phyloP scores from a whole-genome alignment of 306 rosid species.

The Prosopis cineraria region DNA sequence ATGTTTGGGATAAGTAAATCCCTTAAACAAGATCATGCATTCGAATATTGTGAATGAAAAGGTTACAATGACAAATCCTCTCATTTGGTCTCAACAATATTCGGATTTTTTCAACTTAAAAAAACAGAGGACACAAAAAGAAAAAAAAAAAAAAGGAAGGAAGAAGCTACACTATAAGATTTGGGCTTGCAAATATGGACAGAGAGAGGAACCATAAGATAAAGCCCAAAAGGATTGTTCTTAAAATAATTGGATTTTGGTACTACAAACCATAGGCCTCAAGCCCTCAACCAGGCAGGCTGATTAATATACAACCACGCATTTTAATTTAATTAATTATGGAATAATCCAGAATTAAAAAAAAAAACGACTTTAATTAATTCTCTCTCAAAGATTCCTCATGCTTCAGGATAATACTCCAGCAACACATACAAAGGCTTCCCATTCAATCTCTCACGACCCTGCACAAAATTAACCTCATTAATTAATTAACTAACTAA shows the following conservation, averaged over 20 bases:
- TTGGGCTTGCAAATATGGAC: no score
- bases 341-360: background rate
- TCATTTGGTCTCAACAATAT: no score
- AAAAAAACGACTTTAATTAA: background rate
- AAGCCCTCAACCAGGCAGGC: background rate
- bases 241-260: background rate
- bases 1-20: no score
- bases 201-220: background rate
- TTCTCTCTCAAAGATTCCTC: background rate
- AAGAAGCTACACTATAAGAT: background rate
- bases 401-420: constrained; percentile 36
- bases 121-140: no score
- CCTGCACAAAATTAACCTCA: constrained; percentile 42
- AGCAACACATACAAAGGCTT: constrained; percentile 63
- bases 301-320: background rate
- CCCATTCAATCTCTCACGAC: constrained; percentile 55
- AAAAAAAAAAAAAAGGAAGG: accelerated
- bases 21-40: no score
- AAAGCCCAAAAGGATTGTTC: background rate
- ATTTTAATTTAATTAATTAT: background rate
- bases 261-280: background rate
- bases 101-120: no score
- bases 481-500: background rate
- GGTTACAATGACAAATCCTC: no score
- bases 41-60: no score